Evolutionary conservation across 1,284 basidiomycete genomes (phyloP).

Genomic region (Ceratobasidium theobromae): DNA sequence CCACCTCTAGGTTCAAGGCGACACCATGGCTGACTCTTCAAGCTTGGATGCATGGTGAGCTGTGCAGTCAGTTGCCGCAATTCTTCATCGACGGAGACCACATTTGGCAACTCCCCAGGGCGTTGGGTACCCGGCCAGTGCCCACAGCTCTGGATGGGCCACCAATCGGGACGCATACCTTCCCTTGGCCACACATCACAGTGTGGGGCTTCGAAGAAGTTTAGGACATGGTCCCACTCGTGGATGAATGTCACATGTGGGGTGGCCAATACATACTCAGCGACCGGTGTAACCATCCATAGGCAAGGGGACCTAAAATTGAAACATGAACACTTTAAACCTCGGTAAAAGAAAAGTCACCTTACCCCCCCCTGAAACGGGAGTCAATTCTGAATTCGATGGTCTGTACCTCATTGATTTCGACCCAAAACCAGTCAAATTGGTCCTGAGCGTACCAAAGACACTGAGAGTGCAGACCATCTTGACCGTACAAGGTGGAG

Average conservation of each 20-base stretch:
- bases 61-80: neutral
- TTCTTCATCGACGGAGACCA: neutral
- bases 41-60: neutral
- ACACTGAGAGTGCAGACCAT: neutral
- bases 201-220: neutral
- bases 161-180: neutral
- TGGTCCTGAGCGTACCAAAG: neutral
- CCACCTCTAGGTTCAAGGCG: neutral
- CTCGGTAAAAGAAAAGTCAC: neutral
- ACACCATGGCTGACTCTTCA: neutral
- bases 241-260: neutral
- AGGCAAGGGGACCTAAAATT: neutral
- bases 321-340: neutral
- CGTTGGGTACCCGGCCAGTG: neutral
- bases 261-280: neutral
- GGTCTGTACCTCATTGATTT: neutral
- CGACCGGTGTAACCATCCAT: neutral
- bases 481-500: neutral
- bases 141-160: neutral
- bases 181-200: neutral
- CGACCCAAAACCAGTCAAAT: slow-evolving; percentile 11
- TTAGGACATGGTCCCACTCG: neutral
- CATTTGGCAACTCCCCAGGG: neutral
- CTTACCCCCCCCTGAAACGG: neutral
- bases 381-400: neutral